Base-by-base conservation (phyloP, 2,329 filamentous ascomycete species). In the Conoideocrella luteorostrata region DNA sequence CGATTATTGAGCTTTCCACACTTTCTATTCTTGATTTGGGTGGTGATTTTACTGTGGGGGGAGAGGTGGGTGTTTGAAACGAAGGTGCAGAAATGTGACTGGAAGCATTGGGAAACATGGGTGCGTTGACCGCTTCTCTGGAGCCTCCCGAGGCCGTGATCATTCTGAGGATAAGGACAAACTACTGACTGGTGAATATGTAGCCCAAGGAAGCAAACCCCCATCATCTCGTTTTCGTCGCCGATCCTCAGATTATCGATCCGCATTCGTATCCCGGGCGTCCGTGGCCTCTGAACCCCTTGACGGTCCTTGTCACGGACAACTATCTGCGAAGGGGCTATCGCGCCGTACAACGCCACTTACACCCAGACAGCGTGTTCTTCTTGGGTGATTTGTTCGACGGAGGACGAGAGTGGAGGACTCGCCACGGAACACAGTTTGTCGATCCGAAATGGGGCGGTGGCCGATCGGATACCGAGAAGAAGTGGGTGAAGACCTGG, bases 361-460 rank as follows among this genome's bases (percentile, higher is more conserved):
- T 97, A 12, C 77, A 78, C n/a, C 93, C 93, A 0, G 88, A 96
- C 59, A 90, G 86, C 13, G 72, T 95, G 1, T 79, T 96, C 59
- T 97, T 98, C 59, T 71, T 98, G 0, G 93, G 93, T 7, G 93
- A 98, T 59, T 70, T 98, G 1, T 96, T 98, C 56, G 93, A 98
- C 59, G 93, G 93, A 4, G 93, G 93, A 7, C 78, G 93, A 52
- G 93, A 98, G 69, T 98, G 93, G 93, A 85, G 83, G 52, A 91
- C 90, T 11, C 69, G 65, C 3, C 72, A 72, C 20, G 83, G 78
- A 34, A 63, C 72, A 36, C 23, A 24, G 10, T 80, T 79, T 41
- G 65, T 72, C 20, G 80, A 84, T 50, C 77, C 77, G 1, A 68
- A 70, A 49, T 83, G 79, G 79, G 72, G 73, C 18, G 64, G 64